Evolutionary conservation across 176 grass and related monocot species (phyloP), one percentile per base, ranked within the genome.

Genomic region (Phragmites australis): DNA sequence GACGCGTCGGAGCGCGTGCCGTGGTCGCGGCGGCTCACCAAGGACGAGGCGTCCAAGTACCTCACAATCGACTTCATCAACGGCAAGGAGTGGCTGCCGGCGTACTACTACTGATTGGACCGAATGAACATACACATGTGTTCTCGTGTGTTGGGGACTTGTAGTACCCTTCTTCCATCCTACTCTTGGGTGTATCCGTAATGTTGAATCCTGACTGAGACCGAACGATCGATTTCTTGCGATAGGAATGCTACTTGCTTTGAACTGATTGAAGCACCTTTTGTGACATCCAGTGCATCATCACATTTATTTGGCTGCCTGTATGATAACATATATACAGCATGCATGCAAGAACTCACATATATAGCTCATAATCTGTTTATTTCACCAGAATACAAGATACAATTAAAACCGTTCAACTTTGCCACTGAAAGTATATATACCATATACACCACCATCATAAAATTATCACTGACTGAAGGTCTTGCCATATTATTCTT

Each of bases 11-110:
- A 75, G 29, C 90, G 88, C 37, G 81, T 75, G 61, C 74, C 76
- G 1, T 91, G 92, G 90, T 61, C 86, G 13, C 78, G 72, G 12
- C 71, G 65, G 65, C 74, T 93, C 50, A 89, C 32, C 40, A 4
- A 80, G 16, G 67, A 82, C 54, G 88, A 93, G 74, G 90, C 49
- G 4, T 40, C 78, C 16, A 84, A 87, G 74, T 93, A 91, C 82
- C 47, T 87, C n/a, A 93, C 31, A 84, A 54, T 95, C 64, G 84
- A 99, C 80, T 95, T 99, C 82, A 90, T 99, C 78, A 53, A 88
- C 52, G 92, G 92, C 70, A 89, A 90, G 48, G 92, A 99, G 2
- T 99, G 92, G 96, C 65, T 99, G 79, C 88, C 88, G 54, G 88
- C 87, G n/a, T 89, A 79, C 84, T 84, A 88, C 72, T 92, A 89